Evolutionary conservation across 768 basidiomycete species (phyloP), one percentile per base, ranked within the genome.

Genomic region (Suillus subluteus): DNA sequence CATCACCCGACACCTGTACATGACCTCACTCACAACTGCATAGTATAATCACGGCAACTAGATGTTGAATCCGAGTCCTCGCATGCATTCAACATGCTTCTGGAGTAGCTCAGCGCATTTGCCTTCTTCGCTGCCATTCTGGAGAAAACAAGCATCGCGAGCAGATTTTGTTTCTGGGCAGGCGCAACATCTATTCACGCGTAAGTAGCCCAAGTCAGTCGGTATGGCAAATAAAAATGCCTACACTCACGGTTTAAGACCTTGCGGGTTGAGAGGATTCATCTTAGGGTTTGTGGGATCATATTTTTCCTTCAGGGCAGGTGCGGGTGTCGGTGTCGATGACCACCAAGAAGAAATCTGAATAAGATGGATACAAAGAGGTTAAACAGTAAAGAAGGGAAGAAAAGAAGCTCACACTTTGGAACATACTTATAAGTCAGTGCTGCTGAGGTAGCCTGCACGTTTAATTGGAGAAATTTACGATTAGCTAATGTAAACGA

Each of bases 121-220:
- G 66, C 90, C 90, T 65, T 87, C 84, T 7, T 91, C 91, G 66
- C 87, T 86, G 26, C 83, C 78, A 5, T 84, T 73, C 65, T 87
- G 86, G 67, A 99, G 82, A 83, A 98, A 99, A 79, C 98, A 99
- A 69, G 96, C 90, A 78, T 99, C 98, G 13, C 98, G 86, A n/a
- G 84, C 85, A 2, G 90, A 86, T 78, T 99, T 99, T 3, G 96
- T 97, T 72, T 95, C 85, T 2, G 95, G 96, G 75, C 97, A 99
- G 52, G 96, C 97, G 74, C 97, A 98, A 72, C 97, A 99, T 72
- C 97, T 99, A 68, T 26, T 43, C n/a, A 11, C 26, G 6, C 46
- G 11, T 43, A 44, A 62, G 15, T 48, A 63, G 65, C 12, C 13
- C 55, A 43, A 48, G 55, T 37, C 9, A 16, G 30, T 1, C 0